These are phyloP conservation scores for Ascochyta viciae-villosae DNA, from an alignment of 2,329 filamentous ascomycete species.

Conservation along the genomic window DNA sequence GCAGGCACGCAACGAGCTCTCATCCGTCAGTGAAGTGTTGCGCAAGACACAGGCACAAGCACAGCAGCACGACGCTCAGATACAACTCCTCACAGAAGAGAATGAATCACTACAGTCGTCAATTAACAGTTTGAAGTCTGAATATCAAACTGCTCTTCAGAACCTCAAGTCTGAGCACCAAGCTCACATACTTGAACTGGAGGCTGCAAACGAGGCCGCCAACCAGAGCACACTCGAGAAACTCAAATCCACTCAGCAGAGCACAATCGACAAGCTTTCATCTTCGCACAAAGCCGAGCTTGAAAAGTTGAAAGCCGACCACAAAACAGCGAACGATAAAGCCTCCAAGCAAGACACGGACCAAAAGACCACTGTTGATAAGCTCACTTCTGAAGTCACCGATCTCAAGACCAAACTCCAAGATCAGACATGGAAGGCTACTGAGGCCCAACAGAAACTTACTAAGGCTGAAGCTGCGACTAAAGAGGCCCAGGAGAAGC, in stretches of 20 bases:
- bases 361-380: slow-evolving; percentile 15
- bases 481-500: slow-evolving; percentile 54
- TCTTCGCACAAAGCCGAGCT: slow-evolving; percentile 2
- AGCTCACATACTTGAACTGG: slow-evolving; percentile 9
- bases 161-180: slow-evolving; percentile 24
- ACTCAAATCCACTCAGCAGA: slow-evolving; percentile 18
- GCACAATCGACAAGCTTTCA: slow-evolving; percentile 2
- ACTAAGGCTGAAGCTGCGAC: slow-evolving; percentile 6
- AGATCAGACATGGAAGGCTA: slow-evolving; percentile 51
- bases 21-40: slow-evolving; percentile 29
- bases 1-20: slow-evolving; percentile 36
- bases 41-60: slow-evolving; percentile 34
- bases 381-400: slow-evolving; percentile 41
- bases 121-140: slow-evolving; percentile 8
- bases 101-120: slow-evolving; percentile 29
- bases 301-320: slow-evolving; percentile 22
- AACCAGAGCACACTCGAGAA: slow-evolving; percentile 9
- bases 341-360: background rate
- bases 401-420: slow-evolving; percentile 52
- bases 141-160: slow-evolving; percentile 4
- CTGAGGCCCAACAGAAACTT: slow-evolving; percentile 56
- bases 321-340: slow-evolving; percentile 5
- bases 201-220: slow-evolving; percentile 10
- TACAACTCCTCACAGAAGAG: slow-evolving; percentile 51
- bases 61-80: slow-evolving; percentile 36